phyloP scores from a whole-genome alignment of 768 basidiomycete genomes.

The Neoboletus subvelutipes region DNA sequence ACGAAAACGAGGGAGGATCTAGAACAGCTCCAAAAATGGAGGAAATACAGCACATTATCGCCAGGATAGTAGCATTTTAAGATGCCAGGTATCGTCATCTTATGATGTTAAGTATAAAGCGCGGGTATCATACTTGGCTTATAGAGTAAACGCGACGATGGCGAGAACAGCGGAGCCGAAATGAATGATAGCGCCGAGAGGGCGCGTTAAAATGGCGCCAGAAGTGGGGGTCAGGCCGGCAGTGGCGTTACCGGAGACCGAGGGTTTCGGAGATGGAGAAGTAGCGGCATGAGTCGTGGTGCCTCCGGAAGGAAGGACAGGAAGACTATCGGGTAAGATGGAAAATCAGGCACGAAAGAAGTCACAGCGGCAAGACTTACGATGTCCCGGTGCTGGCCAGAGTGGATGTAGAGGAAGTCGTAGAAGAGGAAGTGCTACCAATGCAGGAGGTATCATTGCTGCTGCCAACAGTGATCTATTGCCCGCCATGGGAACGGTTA shows the following conservation, averaged over 20 bases:
- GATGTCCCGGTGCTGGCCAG: background rate
- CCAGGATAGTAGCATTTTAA: conserved; percentile 21
- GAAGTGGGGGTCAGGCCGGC: conserved; percentile 27
- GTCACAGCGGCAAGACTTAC: conserved; percentile 2
- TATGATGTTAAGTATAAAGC: conserved; percentile 40
- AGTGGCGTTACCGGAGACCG: conserved; percentile 34
- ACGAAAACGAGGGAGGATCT: conserved; percentile 1
- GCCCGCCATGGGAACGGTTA: background rate
- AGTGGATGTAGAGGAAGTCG: conserved; percentile 13
- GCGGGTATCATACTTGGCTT: conserved; percentile 11
- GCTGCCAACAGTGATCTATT: conserved; percentile 36
- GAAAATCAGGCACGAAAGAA: conserved; percentile 5
- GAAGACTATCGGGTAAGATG: background rate
- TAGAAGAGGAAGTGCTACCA: conserved; percentile 5
- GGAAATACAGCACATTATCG: conserved; percentile 12
- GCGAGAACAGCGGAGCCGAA: conserved; percentile 22
- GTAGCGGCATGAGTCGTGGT: background rate
- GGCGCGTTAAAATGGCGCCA: conserved; percentile 27
- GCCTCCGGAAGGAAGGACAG: background rate
- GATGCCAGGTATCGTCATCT: conserved; percentile 36
- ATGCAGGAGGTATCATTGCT: conserved; percentile 43
- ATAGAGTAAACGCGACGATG: conserved; percentile 25
- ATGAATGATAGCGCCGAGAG: conserved; percentile 23
- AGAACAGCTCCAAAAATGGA: conserved; percentile 14
- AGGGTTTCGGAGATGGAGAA: conserved; percentile 14